These are phyloP conservation scores for Neurospora discreta DNA, from an alignment of 495 filamentous ascomycete species.

Conservation along the genomic window DNA sequence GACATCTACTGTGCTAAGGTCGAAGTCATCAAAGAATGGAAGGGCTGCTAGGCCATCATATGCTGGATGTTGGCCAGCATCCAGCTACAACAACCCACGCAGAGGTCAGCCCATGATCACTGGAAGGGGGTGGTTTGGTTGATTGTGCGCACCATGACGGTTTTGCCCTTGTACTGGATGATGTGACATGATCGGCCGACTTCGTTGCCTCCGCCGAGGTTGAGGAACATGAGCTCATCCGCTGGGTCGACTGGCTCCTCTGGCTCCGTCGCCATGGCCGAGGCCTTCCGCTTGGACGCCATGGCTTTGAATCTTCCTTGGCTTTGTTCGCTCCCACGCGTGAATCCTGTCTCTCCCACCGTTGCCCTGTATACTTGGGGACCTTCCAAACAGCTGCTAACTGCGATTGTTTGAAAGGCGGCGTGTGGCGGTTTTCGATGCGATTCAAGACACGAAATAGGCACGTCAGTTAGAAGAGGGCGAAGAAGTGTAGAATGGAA, in stretches of 20 bases:
- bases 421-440: background rate
- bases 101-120: slow-evolving; percentile 7
- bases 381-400: background rate
- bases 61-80: slow-evolving; percentile 94
- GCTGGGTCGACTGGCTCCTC: slow-evolving; percentile 65
- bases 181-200: slow-evolving; percentile 97
- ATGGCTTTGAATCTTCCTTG: slow-evolving; percentile 27
- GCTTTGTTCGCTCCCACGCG: background rate
- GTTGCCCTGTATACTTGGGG: background rate
- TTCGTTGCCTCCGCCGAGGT: slow-evolving; percentile 90
- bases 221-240: slow-evolving; percentile 88
- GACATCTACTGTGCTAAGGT: slow-evolving; percentile 92
- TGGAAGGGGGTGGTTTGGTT: background rate
- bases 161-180: slow-evolving; percentile 97
- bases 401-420: background rate
- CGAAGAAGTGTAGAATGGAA: no score
- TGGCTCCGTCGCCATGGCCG: slow-evolving; percentile 48
- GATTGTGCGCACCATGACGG: slow-evolving; percentile 69
- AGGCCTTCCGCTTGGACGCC: slow-evolving; percentile 67
- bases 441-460: background rate
- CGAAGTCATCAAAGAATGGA: slow-evolving; percentile 97
- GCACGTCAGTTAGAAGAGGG: background rate
- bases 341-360: background rate
- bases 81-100: slow-evolving; percentile 48
- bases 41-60: slow-evolving; percentile 89